Base-by-base conservation (phyloP, 441 rosid species). In the Pelargonium myrrhifolium region DNA sequence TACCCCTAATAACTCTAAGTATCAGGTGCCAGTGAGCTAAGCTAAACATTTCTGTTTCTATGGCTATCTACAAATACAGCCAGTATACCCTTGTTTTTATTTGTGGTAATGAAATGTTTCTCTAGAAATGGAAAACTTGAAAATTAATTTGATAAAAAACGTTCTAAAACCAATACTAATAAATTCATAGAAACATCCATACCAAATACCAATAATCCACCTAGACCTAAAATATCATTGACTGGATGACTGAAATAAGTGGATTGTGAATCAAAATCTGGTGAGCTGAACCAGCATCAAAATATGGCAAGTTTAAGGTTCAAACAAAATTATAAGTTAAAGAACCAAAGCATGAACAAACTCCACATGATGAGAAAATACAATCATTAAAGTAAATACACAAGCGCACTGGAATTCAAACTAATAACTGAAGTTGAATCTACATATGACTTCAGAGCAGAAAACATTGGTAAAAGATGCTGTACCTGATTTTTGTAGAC, bases 401-500 rank as follows among this genome's bases (percentile, higher is more conserved):
- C 65, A 49, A 12, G 24, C 61, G 58, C 66, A 65, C 65, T 67
- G 0, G 6, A 67, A 63, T 37, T 65, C 2, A 24, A 39, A 62
- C 62, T 40, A 49, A 68, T 67, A 60, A 18, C 51, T 21, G 20
- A 62, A 64, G 65, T 63, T 66, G 42, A 59, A 75, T 67, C 49
- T 24, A 68, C 49, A 39, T 24, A 65, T 21, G 65, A 68, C 11
- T 14, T 6, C 35, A 28, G 51, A 22, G 66, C 63, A 56, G 14
- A 62, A 65, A 66, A 21, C 64, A 72, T 65, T 26, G 62, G 66
- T 10, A 11, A 51, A 47, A 67, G n/a, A 63, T 53, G 24, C 45
- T 51, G 59, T 63, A 91, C 99, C 97, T 94, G 99, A 70, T 94
- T 91, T 70, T 85, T 80, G 75, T 91, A 94, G 56, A 94, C 84